Conservation (phyloP, 106 monocot genomes). For the Hemerocallis citrina region DNA sequence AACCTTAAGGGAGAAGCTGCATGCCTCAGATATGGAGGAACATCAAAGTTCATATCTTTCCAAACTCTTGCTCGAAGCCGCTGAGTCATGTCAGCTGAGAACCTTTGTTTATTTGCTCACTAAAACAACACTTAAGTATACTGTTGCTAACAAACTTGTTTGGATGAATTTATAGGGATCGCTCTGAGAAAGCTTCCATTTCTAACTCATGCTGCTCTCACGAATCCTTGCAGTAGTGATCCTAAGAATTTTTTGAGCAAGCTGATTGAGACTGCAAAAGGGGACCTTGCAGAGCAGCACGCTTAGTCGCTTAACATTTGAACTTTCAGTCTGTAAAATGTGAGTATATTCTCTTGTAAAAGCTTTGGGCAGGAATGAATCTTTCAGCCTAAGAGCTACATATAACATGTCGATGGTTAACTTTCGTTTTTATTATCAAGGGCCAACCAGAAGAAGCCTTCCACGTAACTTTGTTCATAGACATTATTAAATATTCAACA, state of each 20-base stretch:
- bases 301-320: slow-evolving; percentile 28
- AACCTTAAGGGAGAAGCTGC: slow-evolving; percentile 53
- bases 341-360: too few species aligned
- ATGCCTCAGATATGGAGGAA: slow-evolving; percentile 17
- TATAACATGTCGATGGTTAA: too few species aligned
- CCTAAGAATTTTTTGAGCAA: slow-evolving; percentile 39
- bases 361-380: too few species aligned
- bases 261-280: slow-evolving; percentile 61
- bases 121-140: background rate
- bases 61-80: slow-evolving; percentile 61
- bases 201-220: slow-evolving; percentile 69
- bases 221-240: slow-evolving; percentile 54
- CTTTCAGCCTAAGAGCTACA: too few species aligned
- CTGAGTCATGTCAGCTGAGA: slow-evolving; percentile 68
- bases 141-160: background rate
- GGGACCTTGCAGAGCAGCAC: slow-evolving; percentile 58
- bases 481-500: too few species aligned
- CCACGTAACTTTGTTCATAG: too few species aligned
- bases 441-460: too few species aligned
- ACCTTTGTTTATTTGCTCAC: background rate
- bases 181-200: slow-evolving; percentile 89
- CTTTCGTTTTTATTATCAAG: too few species aligned
- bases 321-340: background rate
- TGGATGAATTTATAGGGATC: slow-evolving; percentile 64
- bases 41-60: slow-evolving; percentile 22